A percentile compares a stretch with the other conserved stretches of the same genome.
phyloP scores from a whole-genome alignment of 1,284 basidiomycete species.

The Cryptococcus jaspeensis region DNA sequence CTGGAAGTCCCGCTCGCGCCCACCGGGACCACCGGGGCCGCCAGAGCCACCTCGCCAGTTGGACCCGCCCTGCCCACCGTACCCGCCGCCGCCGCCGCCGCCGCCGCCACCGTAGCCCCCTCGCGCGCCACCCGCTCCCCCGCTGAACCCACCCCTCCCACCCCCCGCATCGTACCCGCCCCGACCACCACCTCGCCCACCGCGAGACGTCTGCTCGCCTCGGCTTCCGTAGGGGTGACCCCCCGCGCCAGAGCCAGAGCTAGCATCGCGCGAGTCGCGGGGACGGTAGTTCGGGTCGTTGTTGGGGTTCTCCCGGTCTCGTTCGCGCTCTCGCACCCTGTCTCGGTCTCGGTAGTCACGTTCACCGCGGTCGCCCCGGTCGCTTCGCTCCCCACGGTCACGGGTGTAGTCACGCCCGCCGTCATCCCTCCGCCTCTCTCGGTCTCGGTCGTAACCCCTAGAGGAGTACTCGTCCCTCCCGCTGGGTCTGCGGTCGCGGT shows the following conservation, averaged over 20 bases:
- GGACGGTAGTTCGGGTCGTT: constrained; percentile 38
- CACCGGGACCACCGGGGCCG: constrained; percentile 21
- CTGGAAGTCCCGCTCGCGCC: constrained; percentile 27
- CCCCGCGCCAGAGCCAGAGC: no score
- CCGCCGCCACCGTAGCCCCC: constrained; percentile 7
- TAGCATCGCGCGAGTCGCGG: not conserved
- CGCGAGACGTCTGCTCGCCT: constrained; percentile 1
- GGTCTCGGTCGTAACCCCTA: not conserved
- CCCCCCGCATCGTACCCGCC: not conserved
- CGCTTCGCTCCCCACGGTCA: constrained; percentile 28
- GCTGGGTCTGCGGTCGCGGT: not conserved
- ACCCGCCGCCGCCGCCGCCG: constrained; percentile 20
- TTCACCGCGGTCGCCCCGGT: constrained; percentile 25
- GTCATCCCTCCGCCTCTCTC: constrained; percentile 1
- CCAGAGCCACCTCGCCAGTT: constrained; percentile 16
- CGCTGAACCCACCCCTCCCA: not conserved
- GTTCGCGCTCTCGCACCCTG: constrained; percentile 38
- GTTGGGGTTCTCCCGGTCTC: constrained; percentile 16
- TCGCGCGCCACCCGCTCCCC: not conserved
- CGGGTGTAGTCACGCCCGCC: not conserved
- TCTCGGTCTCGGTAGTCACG: constrained; percentile 48
- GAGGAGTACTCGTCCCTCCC: not conserved
- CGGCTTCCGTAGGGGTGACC: not conserved
- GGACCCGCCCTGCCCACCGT: constrained; percentile 7
- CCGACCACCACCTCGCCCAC: not conserved